phyloP scores from a whole-genome alignment of 495 filamentous ascomycete genomes.

The Oleoguttula mirabilis region DNA sequence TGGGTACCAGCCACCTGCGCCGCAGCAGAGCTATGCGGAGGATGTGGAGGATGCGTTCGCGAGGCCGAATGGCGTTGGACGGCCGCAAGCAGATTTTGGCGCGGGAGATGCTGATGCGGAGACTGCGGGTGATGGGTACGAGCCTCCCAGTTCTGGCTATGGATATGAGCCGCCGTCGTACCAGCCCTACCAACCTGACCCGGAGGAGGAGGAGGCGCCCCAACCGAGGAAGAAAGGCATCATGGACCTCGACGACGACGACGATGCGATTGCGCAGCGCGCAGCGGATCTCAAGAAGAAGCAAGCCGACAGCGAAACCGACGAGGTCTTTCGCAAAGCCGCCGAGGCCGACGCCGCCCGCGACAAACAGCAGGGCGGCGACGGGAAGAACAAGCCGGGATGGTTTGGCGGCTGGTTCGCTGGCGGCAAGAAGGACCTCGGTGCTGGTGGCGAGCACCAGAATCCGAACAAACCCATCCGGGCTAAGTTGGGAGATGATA shows the following conservation, averaged over 20 bases:
- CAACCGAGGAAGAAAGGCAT: slow-evolving; percentile 62
- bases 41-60: no score
- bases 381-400: slow-evolving; percentile 18
- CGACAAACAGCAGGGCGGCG: slow-evolving; percentile 14
- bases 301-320: slow-evolving; percentile 40
- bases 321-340: slow-evolving; percentile 68
- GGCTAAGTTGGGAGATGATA: slow-evolving; percentile 92
- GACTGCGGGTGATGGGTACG: slow-evolving; percentile 22
- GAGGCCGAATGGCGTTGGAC: no score
- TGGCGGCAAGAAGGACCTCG: slow-evolving; percentile 48
- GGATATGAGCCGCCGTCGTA: slow-evolving; percentile 30
- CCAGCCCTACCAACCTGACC: slow-evolving; percentile 37
- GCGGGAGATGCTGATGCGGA: background rate
- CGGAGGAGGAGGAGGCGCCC: slow-evolving; percentile 30
- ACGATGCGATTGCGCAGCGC: slow-evolving; percentile 41
- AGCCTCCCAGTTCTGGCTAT: slow-evolving; percentile 40
- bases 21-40: no score
- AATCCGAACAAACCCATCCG: slow-evolving; percentile 73
- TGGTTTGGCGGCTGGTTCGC: slow-evolving; percentile 57
- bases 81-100: no score
- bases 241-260: slow-evolving; percentile 68
- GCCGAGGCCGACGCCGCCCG: slow-evolving; percentile 61
- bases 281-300: slow-evolving; percentile 42
- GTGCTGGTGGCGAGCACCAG: no score
- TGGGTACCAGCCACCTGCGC: slow-evolving; percentile 11